Conservation (phyloP, 768 basidiomycete genomes). For the Termitomyces sp. region DNA sequence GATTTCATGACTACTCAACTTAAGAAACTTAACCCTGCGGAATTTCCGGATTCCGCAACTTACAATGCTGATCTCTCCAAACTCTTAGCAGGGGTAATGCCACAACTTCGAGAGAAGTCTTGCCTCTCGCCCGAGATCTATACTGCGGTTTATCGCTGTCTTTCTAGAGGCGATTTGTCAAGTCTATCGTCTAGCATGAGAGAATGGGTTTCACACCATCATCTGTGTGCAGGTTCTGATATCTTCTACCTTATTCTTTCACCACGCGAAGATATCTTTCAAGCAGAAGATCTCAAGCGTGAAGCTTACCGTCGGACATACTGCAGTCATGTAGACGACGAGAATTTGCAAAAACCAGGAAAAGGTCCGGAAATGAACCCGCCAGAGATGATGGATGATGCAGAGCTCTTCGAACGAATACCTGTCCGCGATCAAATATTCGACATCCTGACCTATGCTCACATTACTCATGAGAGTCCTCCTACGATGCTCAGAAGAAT, state of each 20-base stretch:
- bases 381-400: slow-evolving; percentile 17
- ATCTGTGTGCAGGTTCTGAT: slow-evolving; percentile 55
- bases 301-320: slow-evolving; percentile 47
- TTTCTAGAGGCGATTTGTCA: slow-evolving; percentile 36
- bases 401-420: slow-evolving; percentile 49
- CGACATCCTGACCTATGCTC: slow-evolving; percentile 63
- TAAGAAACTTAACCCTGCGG: slow-evolving; percentile 42
- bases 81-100: slow-evolving; percentile 47
- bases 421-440: slow-evolving; percentile 67
- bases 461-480: slow-evolving; percentile 52
- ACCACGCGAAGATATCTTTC: slow-evolving; percentile 57
- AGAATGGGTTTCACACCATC: slow-evolving; percentile 56
- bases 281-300: slow-evolving; percentile 31
- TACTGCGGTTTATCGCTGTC: slow-evolving; percentile 40
- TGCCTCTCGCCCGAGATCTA: slow-evolving; percentile 53
- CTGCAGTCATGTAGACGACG: slow-evolving; percentile 31
- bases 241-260: slow-evolving; percentile 52
- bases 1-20: slow-evolving; percentile 52
- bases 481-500: slow-evolving; percentile 52
- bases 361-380: background rate
- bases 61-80: slow-evolving; percentile 46
- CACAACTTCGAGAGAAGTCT: slow-evolving; percentile 56
- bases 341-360: slow-evolving; percentile 8
- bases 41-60: slow-evolving; percentile 52
- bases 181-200: slow-evolving; percentile 32